These are phyloP conservation scores for Wickerhamiella pararugosa DNA, from an alignment of 1,139 yeast genomes.

Conservation along the genomic window DNA sequence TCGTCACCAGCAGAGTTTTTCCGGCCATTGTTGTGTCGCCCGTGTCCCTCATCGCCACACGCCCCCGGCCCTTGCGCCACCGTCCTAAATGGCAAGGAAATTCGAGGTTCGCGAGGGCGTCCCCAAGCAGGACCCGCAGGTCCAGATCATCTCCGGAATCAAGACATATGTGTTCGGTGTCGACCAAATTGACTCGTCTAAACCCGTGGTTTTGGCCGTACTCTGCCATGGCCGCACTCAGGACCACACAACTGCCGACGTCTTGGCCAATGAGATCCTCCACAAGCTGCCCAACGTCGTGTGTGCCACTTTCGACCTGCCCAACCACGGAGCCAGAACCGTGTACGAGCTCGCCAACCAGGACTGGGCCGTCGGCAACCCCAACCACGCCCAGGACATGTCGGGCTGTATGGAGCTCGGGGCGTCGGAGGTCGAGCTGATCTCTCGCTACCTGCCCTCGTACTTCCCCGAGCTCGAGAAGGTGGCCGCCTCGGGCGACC, in stretches of 20 bases:
- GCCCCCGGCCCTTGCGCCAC: too few relatives aligned
- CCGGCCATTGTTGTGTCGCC: too few relatives aligned
- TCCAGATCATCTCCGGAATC: constrained; percentile 15
- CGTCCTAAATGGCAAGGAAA: too few relatives aligned
- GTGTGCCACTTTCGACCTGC: constrained; percentile 40
- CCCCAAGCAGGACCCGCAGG: neutral
- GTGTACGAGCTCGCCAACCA: constrained; percentile 28
- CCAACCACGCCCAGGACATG: constrained; percentile 41
- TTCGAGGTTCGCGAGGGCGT: neutral
- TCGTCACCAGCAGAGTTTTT: constrained; percentile 36
- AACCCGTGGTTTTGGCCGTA: constrained; percentile 12
- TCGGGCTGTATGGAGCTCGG: constrained; percentile 37
- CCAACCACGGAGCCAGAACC: constrained; percentile 45
- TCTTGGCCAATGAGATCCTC: constrained; percentile 13
- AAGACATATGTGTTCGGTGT: constrained; percentile 12
- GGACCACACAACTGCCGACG: constrained; percentile 12
- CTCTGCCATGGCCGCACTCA: constrained; percentile 17
- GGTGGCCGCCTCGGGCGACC: constrained; percentile 22
- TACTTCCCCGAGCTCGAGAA: constrained; percentile 27
- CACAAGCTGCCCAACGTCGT: constrained; percentile 23
- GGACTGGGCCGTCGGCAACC: constrained; percentile 36
- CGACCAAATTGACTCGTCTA: constrained; percentile 6
- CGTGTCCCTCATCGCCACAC: too few relatives aligned
- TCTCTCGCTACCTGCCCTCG: constrained; percentile 36
- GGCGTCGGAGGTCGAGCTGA: constrained; percentile 33